These are phyloP conservation scores for Pyrus hybrid DNA, from an alignment of 331 rosid genomes.

Conservation along the genomic window DNA sequence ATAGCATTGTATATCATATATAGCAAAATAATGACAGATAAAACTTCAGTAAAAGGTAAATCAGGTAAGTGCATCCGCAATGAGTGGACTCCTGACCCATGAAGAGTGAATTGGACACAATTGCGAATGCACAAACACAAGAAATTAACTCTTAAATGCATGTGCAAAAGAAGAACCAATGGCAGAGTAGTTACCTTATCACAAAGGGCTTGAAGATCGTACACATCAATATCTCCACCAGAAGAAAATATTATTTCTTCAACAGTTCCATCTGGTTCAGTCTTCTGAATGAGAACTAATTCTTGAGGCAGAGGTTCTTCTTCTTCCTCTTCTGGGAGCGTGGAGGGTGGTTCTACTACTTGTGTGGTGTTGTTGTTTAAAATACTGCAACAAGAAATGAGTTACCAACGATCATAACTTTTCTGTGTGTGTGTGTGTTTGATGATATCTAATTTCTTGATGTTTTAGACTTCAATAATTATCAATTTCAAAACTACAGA, in stretches of 20 bases:
- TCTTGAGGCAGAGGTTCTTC: slow-evolving; percentile 73
- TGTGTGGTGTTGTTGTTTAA: slow-evolving; percentile 56
- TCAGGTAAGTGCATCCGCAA: not conserved
- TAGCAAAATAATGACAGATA: not conserved
- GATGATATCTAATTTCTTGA: not conserved
- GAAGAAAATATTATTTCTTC: slow-evolving; percentile 89
- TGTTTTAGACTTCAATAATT: not conserved
- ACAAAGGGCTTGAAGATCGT: slow-evolving; percentile 85
- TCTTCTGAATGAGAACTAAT: slow-evolving; percentile 78
- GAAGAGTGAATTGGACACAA: not conserved
- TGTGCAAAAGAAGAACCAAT: not conserved
- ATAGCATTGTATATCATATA: not conserved
- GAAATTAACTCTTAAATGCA: not conserved
- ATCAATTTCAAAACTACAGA: not conserved
- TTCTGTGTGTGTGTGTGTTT: not conserved
- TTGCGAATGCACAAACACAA: not conserved
- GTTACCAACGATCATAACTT: not conserved
- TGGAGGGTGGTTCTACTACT: slow-evolving; percentile 56
- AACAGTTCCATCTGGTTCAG: slow-evolving; percentile 70
- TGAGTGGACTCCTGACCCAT: not conserved
- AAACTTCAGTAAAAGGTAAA: not conserved
- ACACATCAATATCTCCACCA: slow-evolving; percentile 80
- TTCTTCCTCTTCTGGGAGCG: slow-evolving; percentile 46
- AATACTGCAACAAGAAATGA: slow-evolving; percentile 39
- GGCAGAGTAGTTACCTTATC: slow-evolving; percentile 56